Percentiles rank a stretch among this genome's conserved stretches.
Conservation (phyloP, 345 rosid species). For the Populus pruinosa region DNA sequence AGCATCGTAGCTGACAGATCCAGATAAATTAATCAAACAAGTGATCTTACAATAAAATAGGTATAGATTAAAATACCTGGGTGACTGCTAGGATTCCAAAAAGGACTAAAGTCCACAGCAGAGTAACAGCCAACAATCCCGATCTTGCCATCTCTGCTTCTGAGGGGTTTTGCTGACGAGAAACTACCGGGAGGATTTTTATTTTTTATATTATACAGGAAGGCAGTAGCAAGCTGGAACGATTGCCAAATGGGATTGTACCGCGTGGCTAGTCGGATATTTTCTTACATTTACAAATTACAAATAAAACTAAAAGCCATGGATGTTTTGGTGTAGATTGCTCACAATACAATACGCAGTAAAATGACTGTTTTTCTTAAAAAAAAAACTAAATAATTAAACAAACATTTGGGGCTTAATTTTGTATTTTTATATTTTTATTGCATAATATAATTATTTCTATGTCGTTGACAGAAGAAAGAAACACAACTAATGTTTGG, state of each 20-base stretch:
- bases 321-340: too few relatives aligned
- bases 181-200: neutral
- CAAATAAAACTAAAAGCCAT: too few relatives aligned
- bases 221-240: neutral
- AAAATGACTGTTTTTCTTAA: too few relatives aligned
- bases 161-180: neutral
- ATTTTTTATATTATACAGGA: neutral
- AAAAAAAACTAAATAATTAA: too few relatives aligned
- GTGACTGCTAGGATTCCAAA: constrained; percentile 39
- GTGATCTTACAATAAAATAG: neutral
- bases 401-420: too few relatives aligned
- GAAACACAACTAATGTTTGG: too few relatives aligned
- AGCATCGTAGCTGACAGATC: neutral
- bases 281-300: neutral
- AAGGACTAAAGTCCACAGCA: constrained; percentile 40
- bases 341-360: too few relatives aligned
- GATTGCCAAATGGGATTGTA: neutral
- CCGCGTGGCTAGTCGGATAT: constrained; percentile 6
- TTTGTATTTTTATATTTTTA: too few relatives aligned
- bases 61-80: constrained; percentile 38
- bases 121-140: constrained; percentile 35
- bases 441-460: too few relatives aligned
- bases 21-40: neutral
- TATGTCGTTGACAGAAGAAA: too few relatives aligned
- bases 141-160: constrained; percentile 44